A percentile compares a stretch with the other conserved stretches of the same genome.
Conservation (phyloP, 2,329 filamentous ascomycete genomes). For the Phoma sp. region DNA sequence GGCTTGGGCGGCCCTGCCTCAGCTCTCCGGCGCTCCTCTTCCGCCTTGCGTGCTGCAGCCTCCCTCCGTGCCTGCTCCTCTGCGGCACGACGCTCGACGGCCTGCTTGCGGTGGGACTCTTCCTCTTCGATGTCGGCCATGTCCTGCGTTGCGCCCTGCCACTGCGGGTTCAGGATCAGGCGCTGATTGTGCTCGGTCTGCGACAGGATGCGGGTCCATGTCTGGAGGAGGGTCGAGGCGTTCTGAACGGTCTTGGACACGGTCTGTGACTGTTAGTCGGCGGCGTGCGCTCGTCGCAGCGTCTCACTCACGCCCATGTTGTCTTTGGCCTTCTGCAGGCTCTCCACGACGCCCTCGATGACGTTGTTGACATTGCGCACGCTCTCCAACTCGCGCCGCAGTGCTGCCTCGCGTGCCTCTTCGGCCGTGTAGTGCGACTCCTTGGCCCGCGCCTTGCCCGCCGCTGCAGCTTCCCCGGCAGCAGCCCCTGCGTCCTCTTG, state of each 20-base stretch:
- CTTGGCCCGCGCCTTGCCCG: constrained; percentile 47
- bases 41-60: constrained; percentile 64
- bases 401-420: constrained; percentile 72
- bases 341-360: constrained; percentile 78
- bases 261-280: constrained; percentile 59
- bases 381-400: constrained; percentile 80
- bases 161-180: constrained; percentile 83
- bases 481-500: constrained; percentile 35
- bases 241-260: constrained; percentile 85
- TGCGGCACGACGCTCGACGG: constrained; percentile 74
- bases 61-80: constrained; percentile 82
- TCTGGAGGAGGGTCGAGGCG: constrained; percentile 87
- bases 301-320: constrained; percentile 73
- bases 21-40: constrained; percentile 60
- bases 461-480: constrained; percentile 39
- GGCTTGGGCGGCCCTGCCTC: constrained; percentile 65
- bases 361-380: constrained; percentile 87
- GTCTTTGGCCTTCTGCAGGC: constrained; percentile 72
- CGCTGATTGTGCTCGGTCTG: constrained; percentile 98
- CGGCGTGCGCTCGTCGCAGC: neutral
- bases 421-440: constrained; percentile 66
- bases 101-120: constrained; percentile 73
- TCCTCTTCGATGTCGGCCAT: constrained; percentile 86
- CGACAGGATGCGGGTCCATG: constrained; percentile 93
- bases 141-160: constrained; percentile 89